These are phyloP conservation scores for sweet orange (Citrus sinensis) DNA, from an alignment of 345 rosid genomes.

Conservation along the genomic window DVS_A1.0 CM039163.1:4653001-4653500, in stretches of 20 bases:
- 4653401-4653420: background rate
- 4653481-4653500: background rate
- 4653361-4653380: background rate
- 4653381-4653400: background rate
- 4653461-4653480: background rate
- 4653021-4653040: background rate
- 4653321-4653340: background rate
- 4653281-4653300: background rate
- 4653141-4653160: background rate
- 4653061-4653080: background rate
- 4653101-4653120: background rate
- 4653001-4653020: slow-evolving; percentile 21
- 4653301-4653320: no score
- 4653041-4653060: background rate
- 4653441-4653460: background rate
- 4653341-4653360: background rate
- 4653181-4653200: background rate
- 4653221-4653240: background rate
- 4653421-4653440: background rate
- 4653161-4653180: background rate
- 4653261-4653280: background rate
- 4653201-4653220: background rate
- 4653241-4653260: background rate
- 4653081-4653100: background rate
- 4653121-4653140: background rate